Conservation (phyloP, 108 stramenopile species). For the Stephanodiscus triporus region DNA sequence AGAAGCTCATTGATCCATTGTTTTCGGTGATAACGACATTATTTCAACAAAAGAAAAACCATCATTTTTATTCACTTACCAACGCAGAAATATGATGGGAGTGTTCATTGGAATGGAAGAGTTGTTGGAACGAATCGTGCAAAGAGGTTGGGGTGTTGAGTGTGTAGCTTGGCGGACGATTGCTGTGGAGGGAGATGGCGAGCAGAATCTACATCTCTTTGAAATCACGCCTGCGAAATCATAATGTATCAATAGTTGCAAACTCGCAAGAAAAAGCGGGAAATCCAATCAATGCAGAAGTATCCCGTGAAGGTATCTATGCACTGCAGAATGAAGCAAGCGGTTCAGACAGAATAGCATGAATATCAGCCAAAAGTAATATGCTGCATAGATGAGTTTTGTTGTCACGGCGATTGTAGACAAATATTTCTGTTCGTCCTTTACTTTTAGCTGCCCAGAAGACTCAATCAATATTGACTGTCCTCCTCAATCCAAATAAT, state of each 20-base stretch:
- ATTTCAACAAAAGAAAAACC: conserved; percentile 23
- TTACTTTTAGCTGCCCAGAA: too few species aligned
- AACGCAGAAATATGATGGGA: conserved; percentile 34
- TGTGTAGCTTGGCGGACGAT: conserved; percentile 46
- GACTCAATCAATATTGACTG: too few species aligned
- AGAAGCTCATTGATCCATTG: conserved; percentile 40
- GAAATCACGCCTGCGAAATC: conserved; percentile 16
- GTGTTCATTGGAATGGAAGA: conserved; percentile 47
- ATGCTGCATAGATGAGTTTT: neutral
- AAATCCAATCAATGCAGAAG: too few species aligned
- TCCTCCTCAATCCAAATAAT: too few species aligned
- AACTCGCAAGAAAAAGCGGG: neutral
- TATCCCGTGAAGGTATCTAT: too few species aligned
- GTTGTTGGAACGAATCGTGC: conserved; percentile 25
- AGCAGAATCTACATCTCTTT: conserved; percentile 39
- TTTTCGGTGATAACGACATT: conserved; percentile 19
- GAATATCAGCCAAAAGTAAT: neutral
- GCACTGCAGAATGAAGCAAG: too few species aligned
- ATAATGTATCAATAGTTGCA: neutral
- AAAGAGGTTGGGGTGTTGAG: conserved; percentile 37
- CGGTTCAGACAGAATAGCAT: too few species aligned
- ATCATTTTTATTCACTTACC: conserved; percentile 40
- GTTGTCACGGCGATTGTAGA: too few species aligned
- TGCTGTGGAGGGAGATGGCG: conserved; percentile 37
- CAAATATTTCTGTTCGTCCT: too few species aligned